Evolutionary conservation across 768 basidiomycete genomes (phyloP).

Genomic region (Cyclocybe aegerita): DNA sequence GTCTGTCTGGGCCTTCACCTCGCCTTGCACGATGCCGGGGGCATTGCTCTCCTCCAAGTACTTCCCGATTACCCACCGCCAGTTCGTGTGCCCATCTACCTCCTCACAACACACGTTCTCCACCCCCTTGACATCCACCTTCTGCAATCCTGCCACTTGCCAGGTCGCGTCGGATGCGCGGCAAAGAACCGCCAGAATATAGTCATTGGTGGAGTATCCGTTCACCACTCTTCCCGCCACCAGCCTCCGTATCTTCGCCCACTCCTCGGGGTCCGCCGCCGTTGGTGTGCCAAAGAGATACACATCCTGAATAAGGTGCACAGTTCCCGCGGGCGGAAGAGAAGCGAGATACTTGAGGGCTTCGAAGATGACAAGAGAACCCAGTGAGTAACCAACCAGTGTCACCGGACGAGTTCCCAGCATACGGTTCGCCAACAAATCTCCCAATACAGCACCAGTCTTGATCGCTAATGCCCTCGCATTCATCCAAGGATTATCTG

Average conservation of each 20-base stretch:
- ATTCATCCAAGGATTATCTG: conserved; percentile 65
- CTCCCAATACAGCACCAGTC: conserved; percentile 53
- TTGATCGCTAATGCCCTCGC: conserved; percentile 50
- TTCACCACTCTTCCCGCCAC: conserved; percentile 55
- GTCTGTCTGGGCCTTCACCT: conserved; percentile 35
- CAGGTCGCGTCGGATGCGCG: conserved; percentile 45
- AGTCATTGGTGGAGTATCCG: conserved; percentile 51
- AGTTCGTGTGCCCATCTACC: conserved; percentile 23
- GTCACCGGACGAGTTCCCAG: conserved; percentile 56
- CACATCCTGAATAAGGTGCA: conserved; percentile 52
- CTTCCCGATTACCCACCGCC: conserved; percentile 40
- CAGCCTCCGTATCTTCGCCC: conserved; percentile 47
- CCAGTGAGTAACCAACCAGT: conserved; percentile 57
- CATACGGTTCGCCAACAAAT: conserved; percentile 45
- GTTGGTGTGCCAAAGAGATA: conserved; percentile 54
- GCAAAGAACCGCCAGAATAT: conserved; percentile 52
- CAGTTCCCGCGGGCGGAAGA: conserved; percentile 42
- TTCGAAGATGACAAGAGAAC: conserved; percentile 55
- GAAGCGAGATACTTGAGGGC: conserved; percentile 48
- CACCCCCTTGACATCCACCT: conserved; percentile 48
- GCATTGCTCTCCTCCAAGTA: conserved; percentile 39
- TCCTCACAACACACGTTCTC: conserved; percentile 44
- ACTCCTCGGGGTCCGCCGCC: conserved; percentile 35
- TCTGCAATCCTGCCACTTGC: conserved; percentile 50
- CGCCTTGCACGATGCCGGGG: conserved; percentile 34